Percentiles rank a stretch among this genome's conserved stretches.
phyloP scores from a whole-genome alignment of 1,284 basidiomycete species.

The Cryptococcus wingfieldii region DNA sequence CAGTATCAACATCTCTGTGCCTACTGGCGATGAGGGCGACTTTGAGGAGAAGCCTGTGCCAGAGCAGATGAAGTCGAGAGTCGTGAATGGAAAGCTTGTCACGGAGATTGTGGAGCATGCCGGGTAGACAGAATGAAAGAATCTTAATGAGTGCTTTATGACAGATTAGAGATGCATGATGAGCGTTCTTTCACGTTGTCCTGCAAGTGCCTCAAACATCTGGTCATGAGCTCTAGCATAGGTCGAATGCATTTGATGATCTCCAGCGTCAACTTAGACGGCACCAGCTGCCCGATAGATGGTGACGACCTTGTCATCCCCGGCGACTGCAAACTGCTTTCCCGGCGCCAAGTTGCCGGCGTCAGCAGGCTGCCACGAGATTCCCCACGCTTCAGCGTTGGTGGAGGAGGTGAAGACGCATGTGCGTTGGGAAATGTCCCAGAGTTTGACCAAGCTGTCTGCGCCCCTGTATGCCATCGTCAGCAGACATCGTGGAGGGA shows the following conservation, averaged over 20 bases:
- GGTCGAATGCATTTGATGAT: neutral
- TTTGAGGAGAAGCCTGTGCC: slow-evolving; percentile 88
- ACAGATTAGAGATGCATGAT: neutral
- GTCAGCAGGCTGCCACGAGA: slow-evolving; percentile 70
- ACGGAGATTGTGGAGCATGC: slow-evolving; percentile 85
- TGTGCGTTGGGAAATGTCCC: slow-evolving; percentile 73
- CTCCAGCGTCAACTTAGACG: slow-evolving; percentile 3
- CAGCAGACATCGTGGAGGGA: neutral
- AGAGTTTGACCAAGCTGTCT: slow-evolving; percentile 78
- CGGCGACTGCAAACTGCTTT: slow-evolving; percentile 69
- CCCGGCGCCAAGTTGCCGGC: slow-evolving; percentile 53
- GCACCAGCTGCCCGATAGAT: slow-evolving; percentile 54
- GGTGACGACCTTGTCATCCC: slow-evolving; percentile 70
- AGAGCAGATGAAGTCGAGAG: slow-evolving; percentile 87
- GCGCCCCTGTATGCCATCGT: slow-evolving; percentile 47
- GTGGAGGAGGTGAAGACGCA: slow-evolving; percentile 73
- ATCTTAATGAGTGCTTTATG: neutral
- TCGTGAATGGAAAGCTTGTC: slow-evolving; percentile 78
- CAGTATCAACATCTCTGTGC: slow-evolving; percentile 86
- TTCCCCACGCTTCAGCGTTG: slow-evolving; percentile 76
- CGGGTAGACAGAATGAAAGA: slow-evolving; percentile 52
- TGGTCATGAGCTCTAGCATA: no score
- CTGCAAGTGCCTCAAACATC: neutral
- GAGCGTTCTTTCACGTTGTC: neutral
- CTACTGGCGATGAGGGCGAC: slow-evolving; percentile 76